Evolutionary conservation across 306 rosid genomes (phyloP).

Genomic region (Rosa chinensis): DNA sequence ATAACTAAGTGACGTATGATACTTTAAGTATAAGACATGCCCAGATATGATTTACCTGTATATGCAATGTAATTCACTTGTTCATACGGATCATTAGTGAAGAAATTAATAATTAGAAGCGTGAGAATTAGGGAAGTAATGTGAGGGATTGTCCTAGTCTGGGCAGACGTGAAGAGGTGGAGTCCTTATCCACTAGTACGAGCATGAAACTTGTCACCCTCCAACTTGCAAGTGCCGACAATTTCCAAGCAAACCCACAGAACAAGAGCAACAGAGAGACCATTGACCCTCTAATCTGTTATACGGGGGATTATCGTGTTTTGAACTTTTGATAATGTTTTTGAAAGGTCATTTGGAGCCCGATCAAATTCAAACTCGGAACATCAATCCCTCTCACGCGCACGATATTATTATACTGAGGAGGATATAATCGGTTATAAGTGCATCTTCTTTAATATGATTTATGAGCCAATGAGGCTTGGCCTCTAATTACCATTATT

Average conservation of each 20-base stretch:
- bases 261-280: neutral
- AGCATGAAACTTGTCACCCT: neutral
- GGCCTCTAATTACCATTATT: neutral
- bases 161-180: conserved; percentile 48
- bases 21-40: neutral
- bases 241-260: neutral
- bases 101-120: neutral
- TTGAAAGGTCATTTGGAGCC: neutral
- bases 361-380: neutral
- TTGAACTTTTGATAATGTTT: neutral
- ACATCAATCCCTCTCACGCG: neutral
- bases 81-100: neutral
- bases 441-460: too few relatives aligned
- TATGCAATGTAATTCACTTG: neutral
- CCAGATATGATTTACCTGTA: neutral
- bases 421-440: neutral
- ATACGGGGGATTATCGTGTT: neutral
- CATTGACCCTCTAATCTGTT: neutral
- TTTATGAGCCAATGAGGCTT: neutral
- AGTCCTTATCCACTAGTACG: conserved; percentile 41
- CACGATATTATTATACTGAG: neutral
- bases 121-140: neutral
- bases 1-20: neutral
- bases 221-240: conserved; percentile 19
- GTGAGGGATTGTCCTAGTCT: conserved; percentile 14